Percentiles rank a stretch among this genome's conserved stretches.
These are phyloP conservation scores for Mycena sanguinolenta DNA, from an alignment of 768 basidiomycete genomes.

Conservation along the genomic window DNA sequence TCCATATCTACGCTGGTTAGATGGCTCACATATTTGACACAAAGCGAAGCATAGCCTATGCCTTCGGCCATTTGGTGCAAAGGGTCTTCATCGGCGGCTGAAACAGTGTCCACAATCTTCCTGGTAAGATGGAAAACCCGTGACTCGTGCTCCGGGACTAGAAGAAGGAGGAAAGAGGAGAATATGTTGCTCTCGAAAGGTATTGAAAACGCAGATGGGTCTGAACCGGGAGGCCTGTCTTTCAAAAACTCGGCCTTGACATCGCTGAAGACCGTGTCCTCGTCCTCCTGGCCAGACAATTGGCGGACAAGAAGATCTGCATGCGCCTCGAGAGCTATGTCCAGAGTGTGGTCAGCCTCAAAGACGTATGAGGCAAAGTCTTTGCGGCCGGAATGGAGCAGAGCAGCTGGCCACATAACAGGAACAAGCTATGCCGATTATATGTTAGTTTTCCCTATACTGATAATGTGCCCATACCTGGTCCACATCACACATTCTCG, in stretches of 20 bases:
- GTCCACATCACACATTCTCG: neutral
- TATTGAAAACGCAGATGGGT: too few relatives aligned
- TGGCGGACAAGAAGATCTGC: too few relatives aligned
- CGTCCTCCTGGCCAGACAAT: too few relatives aligned
- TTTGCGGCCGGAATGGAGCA: neutral
- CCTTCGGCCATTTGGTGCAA: neutral
- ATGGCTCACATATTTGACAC: neutral
- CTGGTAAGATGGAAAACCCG: neutral
- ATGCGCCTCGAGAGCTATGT: too few relatives aligned
- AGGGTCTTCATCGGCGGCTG: neutral
- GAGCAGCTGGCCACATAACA: constrained; percentile 5
- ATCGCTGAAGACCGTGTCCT: too few relatives aligned
- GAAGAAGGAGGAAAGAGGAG: too few relatives aligned
- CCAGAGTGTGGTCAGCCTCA: neutral
- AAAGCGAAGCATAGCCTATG: neutral
- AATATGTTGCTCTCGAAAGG: too few relatives aligned
- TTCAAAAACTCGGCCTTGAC: too few relatives aligned
- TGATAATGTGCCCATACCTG: neutral
- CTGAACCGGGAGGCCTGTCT: too few relatives aligned
- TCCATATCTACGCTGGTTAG: neutral
- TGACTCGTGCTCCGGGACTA: neutral
- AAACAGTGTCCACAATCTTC: neutral
- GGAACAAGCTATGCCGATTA: neutral
- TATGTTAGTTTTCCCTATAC: too few relatives aligned
- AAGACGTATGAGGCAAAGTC: neutral